Evolutionary conservation across 176 grass and related monocot species (phyloP).

Genomic region (Eragrostis nindensis): DNA sequence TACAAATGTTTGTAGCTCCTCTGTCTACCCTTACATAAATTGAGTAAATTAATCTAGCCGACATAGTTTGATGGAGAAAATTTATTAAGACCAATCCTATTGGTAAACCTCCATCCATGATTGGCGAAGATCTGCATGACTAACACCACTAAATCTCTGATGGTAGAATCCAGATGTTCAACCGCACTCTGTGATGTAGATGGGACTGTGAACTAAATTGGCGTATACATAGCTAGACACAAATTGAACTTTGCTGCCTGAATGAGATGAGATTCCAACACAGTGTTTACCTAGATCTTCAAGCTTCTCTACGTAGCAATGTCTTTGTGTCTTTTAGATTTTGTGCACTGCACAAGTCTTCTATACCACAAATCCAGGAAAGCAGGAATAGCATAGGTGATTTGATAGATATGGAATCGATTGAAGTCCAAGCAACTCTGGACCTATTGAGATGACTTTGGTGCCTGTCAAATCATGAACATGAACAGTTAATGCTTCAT

Average conservation of each 20-base stretch:
- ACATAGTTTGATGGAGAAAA: too few relatives aligned
- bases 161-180: too few relatives aligned
- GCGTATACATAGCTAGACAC: not conserved
- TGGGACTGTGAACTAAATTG: not conserved
- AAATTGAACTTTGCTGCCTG: not conserved
- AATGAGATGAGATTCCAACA: not conserved
- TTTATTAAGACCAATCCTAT: too few relatives aligned
- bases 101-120: too few relatives aligned
- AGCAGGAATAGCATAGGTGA: not conserved
- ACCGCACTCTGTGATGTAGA: not conserved
- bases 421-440: conserved; percentile 26
- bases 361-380: not conserved
- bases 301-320: not conserved
- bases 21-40: too few relatives aligned
- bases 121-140: too few relatives aligned
- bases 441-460: conserved; percentile 9
- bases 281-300: not conserved
- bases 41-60: too few relatives aligned
- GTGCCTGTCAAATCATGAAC: conserved; percentile 23
- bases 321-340: conserved; percentile 16
- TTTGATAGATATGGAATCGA: not conserved
- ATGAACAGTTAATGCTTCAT: conserved; percentile 4
- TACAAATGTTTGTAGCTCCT: too few relatives aligned
- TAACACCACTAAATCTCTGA: too few relatives aligned
- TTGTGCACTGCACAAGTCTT: not conserved